These are phyloP conservation scores for Pezicula radicicola DNA, from an alignment of 2,329 filamentous ascomycete genomes.

Conservation along the genomic window DNA sequence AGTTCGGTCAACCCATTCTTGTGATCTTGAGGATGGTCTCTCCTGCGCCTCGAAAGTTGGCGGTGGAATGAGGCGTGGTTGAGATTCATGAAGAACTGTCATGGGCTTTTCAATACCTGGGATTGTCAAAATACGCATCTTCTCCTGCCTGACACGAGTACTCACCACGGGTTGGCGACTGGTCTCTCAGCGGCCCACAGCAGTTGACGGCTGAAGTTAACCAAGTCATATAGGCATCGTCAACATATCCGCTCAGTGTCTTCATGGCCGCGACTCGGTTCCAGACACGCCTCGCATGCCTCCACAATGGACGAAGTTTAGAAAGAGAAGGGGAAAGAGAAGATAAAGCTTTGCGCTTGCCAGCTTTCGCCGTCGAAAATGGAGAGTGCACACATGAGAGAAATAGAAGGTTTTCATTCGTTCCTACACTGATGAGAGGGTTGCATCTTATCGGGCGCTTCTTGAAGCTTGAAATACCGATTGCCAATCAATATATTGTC, in stretches of 20 bases:
- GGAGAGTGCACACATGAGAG: constrained; percentile 1
- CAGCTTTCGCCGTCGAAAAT: neutral
- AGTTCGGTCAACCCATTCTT: constrained; percentile 29
- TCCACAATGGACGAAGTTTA: constrained; percentile 3
- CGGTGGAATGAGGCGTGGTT: constrained; percentile 34
- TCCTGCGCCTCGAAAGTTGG: constrained; percentile 27
- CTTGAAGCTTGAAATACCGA: neutral
- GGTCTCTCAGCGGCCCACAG: constrained; percentile 17
- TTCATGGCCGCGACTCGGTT: constrained; percentile 27
- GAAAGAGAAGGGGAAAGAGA: constrained; percentile 1
- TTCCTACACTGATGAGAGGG: constrained; percentile 7
- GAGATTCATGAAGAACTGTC: constrained; percentile 32
- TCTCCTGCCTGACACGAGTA: constrained; percentile 4
- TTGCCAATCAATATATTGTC: neutral
- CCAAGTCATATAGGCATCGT: constrained; percentile 27
- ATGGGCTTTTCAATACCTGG: constrained; percentile 32
- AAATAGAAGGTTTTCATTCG: constrained; percentile 12
- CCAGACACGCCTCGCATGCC: constrained; percentile 12
- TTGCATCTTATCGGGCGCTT: constrained; percentile 5
- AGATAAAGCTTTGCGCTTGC: neutral
- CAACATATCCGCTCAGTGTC: constrained; percentile 27
- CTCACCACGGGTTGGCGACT: constrained; percentile 23
- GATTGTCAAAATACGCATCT: constrained; percentile 10
- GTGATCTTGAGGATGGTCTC: constrained; percentile 23
- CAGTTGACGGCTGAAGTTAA: constrained; percentile 23